These are phyloP conservation scores for Celoporthe dispersa DNA, from an alignment of 2,329 filamentous ascomycete genomes.

Conservation along the genomic window DNA sequence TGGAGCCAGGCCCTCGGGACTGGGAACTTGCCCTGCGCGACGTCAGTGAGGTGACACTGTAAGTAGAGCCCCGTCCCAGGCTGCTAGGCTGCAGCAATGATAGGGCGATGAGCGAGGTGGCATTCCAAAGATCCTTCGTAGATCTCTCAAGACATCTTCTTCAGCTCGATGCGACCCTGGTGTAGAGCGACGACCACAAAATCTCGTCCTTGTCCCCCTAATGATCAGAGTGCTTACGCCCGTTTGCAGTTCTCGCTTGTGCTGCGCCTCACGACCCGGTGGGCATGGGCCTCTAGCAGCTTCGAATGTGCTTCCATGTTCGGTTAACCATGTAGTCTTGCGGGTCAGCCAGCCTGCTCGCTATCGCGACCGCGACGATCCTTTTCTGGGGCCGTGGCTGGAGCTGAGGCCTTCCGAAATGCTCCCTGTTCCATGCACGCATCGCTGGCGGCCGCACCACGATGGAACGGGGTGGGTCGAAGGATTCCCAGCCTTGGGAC, in stretches of 20 bases:
- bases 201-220: neutral
- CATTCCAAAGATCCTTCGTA: neutral
- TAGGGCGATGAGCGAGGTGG: neutral
- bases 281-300: neutral
- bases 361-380: neutral
- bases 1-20: neutral
- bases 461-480: conserved; percentile 6
- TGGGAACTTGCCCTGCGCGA: neutral
- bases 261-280: neutral
- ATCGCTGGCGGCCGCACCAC: neutral
- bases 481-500: neutral
- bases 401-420: neutral
- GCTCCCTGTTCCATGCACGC: neutral
- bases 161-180: neutral
- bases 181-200: neutral
- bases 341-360: neutral
- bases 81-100: neutral
- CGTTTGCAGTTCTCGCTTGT: neutral
- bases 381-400: neutral
- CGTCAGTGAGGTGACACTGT: too few relatives aligned
- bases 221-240: neutral
- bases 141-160: neutral
- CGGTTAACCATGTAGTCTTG: neutral
- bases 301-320: neutral
- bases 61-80: too few relatives aligned